phyloP scores from a whole-genome alignment of 2,329 filamentous ascomycete species.

The Colletotrichum eleusines region DNA sequence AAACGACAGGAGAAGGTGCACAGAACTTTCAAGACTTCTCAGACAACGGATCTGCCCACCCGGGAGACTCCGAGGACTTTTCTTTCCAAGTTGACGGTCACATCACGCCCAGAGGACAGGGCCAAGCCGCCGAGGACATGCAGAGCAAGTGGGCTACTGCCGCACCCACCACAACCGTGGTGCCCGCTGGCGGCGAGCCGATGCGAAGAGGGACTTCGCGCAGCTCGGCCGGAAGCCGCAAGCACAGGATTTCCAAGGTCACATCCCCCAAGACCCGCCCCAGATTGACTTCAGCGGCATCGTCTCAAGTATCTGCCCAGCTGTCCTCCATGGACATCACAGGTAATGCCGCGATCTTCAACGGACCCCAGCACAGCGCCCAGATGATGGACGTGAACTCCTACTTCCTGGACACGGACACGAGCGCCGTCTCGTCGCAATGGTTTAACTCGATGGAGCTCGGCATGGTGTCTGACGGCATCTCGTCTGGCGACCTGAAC shows the following conservation, averaged over 20 bases:
- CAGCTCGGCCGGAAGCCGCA: slow-evolving; percentile 60
- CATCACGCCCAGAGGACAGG: slow-evolving; percentile 65
- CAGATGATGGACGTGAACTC: slow-evolving; percentile 63
- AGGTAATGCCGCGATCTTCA: slow-evolving; percentile 62
- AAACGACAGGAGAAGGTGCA: slow-evolving; percentile 68
- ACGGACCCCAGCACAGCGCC: slow-evolving; percentile 53
- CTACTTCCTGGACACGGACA: slow-evolving; percentile 63
- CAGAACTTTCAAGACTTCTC: slow-evolving; percentile 69
- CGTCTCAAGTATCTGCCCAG: slow-evolving; percentile 62
- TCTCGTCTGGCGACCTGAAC: slow-evolving; percentile 59
- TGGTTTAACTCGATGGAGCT: slow-evolving; percentile 64
- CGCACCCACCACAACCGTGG: slow-evolving; percentile 50
- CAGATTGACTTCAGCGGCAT: slow-evolving; percentile 56
- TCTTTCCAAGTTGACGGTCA: slow-evolving; percentile 62
- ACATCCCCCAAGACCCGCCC: slow-evolving; percentile 57
- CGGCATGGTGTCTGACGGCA: slow-evolving; percentile 57
- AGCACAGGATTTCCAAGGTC: slow-evolving; percentile 57
- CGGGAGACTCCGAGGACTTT: slow-evolving; percentile 68
- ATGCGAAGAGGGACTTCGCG: slow-evolving; percentile 60
- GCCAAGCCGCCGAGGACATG: slow-evolving; percentile 61
- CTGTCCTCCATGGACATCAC: slow-evolving; percentile 65
- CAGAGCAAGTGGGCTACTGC: slow-evolving; percentile 62
- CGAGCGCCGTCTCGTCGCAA: slow-evolving; percentile 60
- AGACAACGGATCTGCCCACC: slow-evolving; percentile 62
- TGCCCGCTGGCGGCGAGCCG: slow-evolving; percentile 51